phyloP scores from a whole-genome alignment of 306 rosid genomes.

The Fragaria vesca region DNA sequence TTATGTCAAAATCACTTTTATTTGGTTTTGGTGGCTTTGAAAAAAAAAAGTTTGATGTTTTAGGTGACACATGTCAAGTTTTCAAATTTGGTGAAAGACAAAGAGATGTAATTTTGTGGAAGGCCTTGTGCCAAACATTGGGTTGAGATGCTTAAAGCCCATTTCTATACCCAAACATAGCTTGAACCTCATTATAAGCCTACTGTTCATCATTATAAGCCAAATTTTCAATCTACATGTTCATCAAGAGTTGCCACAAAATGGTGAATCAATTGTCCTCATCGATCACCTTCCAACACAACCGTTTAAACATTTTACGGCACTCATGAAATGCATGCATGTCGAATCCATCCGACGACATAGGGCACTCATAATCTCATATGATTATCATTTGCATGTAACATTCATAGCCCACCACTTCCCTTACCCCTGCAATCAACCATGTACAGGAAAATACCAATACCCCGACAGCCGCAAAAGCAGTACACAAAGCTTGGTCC shows the following conservation, averaged over 20 bases:
- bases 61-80: background rate
- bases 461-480: slow-evolving; percentile 14
- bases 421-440: background rate
- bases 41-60: background rate
- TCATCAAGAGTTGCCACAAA: too few relatives aligned
- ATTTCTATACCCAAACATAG: too few relatives aligned
- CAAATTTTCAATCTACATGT: too few relatives aligned
- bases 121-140: background rate
- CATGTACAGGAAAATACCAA: background rate
- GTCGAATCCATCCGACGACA: background rate
- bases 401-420: background rate
- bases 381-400: background rate
- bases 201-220: too few relatives aligned
- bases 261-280: too few relatives aligned
- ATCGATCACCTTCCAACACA: too few relatives aligned
- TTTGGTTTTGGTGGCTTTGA: slow-evolving; percentile 7
- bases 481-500: slow-evolving; percentile 14
- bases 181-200: too few relatives aligned
- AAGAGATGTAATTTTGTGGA: background rate
- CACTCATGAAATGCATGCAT: background rate
- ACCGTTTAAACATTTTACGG: background rate
- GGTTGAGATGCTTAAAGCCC: background rate
- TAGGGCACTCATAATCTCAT: background rate
- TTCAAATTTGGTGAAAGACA: background rate
- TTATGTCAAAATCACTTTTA: background rate